Evolutionary conservation across 1,284 basidiomycete species (phyloP).

Genomic region (Rhizopogon parksii): DNA sequence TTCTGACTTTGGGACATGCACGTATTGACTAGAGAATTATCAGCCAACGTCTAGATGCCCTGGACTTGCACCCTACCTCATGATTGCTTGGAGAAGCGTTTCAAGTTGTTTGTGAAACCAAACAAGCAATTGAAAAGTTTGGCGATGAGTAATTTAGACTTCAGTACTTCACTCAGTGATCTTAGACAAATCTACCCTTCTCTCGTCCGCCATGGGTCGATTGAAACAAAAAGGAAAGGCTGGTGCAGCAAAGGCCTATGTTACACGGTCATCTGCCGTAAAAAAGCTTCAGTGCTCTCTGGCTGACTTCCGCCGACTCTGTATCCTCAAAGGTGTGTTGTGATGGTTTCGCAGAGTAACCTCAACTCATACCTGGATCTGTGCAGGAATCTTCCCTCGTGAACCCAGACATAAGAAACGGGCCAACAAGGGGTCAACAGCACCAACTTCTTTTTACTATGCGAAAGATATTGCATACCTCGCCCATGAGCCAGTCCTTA

Average conservation of each 20-base stretch:
- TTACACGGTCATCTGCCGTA: conserved; percentile 85
- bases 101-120: conserved; percentile 28
- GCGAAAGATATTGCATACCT: conserved; percentile 98
- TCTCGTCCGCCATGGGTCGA: conserved; percentile 64
- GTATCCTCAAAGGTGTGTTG: conserved; percentile 89
- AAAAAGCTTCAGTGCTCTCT: conserved; percentile 95
- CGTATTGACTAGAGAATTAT: conserved; percentile 73
- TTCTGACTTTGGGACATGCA: conserved; percentile 94
- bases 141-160: background rate
- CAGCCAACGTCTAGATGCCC: conserved; percentile 4
- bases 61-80: conserved; percentile 22
- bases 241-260: conserved; percentile 91
- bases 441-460: conserved; percentile 97
- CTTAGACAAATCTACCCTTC: background rate
- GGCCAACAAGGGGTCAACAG: conserved; percentile 97
- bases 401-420: conserved; percentile 90
- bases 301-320: conserved; percentile 94
- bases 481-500: conserved; percentile 94
- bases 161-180: background rate
- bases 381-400: conserved; percentile 89
- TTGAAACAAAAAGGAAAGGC: conserved; percentile 87
- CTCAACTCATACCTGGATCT: conserved; percentile 7
- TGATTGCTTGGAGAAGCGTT: conserved; percentile 13
- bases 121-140: conserved; percentile 17
- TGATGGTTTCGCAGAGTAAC: background rate